phyloP scores from a whole-genome alignment of 140 eudicot genomes.

The Erigeron philadelphicus region DNA sequence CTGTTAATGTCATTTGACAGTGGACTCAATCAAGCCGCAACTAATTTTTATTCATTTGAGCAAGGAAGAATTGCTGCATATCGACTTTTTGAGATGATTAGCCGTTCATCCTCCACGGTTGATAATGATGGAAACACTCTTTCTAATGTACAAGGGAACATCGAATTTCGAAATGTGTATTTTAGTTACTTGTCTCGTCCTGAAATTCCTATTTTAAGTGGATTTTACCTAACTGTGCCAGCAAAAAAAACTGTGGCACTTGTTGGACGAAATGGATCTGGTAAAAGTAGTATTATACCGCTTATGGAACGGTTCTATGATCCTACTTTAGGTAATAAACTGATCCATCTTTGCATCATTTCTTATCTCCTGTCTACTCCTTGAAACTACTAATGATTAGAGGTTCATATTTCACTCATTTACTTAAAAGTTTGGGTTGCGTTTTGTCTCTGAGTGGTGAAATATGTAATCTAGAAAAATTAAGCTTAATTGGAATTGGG shows the following conservation, averaged over 20 bases:
- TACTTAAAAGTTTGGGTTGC: not conserved
- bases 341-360: conserved; percentile 12
- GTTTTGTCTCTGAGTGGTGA: not conserved
- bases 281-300: conserved; percentile 93
- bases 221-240: conserved; percentile 93
- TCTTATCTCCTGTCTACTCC: not conserved
- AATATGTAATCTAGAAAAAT: too few species aligned
- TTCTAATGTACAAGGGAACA: conserved; percentile 74
- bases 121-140: conserved; percentile 75
- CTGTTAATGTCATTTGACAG: conserved; percentile 32
- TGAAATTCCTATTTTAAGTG: conserved; percentile 90
- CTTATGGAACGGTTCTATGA: conserved; percentile 97
- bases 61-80: conserved; percentile 99
- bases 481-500: not conserved
- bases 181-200: conserved; percentile 94
- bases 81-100: conserved; percentile 91
- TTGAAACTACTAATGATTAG: not conserved
- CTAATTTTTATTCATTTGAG: conserved; percentile 89
- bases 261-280: conserved; percentile 98
- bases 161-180: conserved; percentile 88
- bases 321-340: conserved; percentile 76
- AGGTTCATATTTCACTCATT: not conserved
- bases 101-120: conserved; percentile 74
- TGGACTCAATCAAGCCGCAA: conserved; percentile 95
- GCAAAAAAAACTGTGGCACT: conserved; percentile 94